Evolutionary conservation across 192 early-diverging fungal species (phyloP), one percentile per base, ranked within the genome.

Genomic region (Umbelopsis sp.): DNA sequence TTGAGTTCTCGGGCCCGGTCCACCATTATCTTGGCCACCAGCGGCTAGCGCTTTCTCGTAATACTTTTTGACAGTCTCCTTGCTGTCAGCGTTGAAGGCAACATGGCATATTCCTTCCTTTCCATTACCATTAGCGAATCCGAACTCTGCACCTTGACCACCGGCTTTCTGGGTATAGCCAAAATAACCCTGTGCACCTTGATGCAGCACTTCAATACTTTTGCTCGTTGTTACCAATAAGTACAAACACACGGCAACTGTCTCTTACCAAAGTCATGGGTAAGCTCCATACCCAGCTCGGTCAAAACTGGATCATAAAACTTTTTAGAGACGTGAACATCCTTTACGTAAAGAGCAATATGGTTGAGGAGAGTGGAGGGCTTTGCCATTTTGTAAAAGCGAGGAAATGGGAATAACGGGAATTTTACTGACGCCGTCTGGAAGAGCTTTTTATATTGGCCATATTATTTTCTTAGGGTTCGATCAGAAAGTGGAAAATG

Each of bases 11-110:
- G 46, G 18, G 0, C 68, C 68, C 35, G 68, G 68, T 12, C 30
- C 51, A 45, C 68, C 68, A 70, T 70, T 70, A n/a, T 51, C 49
- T 11, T 49, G 53, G 16, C 49, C 68, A 25, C 68, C 68, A 51
- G 51, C 37, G 4, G 68, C 25, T 20, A 70, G 0, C 0, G 51
- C 68, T 33, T 22, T 23, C 1, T 48, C 68, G 16, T 70, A 45
- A 4, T 55, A 70, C 15, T 51, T 51, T 11, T 37, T 25, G 2
- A 70, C 52, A 27, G 21, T 27, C 15, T 61, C 55, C 25, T 61
- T 30, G 25, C 30, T 61, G 4, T 61, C 55, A 4, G 25, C 55
- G 13, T 25, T 30, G n/a, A 61, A 61, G 7, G 55, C 55, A 61
- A 61, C 21, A 6, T 61, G 52, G 55, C 33, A 35, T 30, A 18